Base-by-base conservation (phyloP, 1,284 basidiomycete genomes). In the Leccinum pachyderme region DNA sequence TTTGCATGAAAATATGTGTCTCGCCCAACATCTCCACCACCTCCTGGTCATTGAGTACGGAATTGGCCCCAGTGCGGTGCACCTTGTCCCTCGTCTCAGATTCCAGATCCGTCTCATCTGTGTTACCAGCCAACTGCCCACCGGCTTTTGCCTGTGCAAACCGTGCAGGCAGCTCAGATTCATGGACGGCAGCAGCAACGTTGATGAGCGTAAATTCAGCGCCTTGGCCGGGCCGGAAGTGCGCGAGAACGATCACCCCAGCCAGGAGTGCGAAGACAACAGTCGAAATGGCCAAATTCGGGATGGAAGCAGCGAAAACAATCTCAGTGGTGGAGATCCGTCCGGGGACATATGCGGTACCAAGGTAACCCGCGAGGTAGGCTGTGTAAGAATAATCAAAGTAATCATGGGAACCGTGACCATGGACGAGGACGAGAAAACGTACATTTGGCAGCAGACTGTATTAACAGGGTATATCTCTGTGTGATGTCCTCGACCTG, bases 261-360 rank as follows among this genome's bases (percentile, higher is more conserved):
- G 33, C 48, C 5, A 71, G 62, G 43, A 67, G 58, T 4, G 8
- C 56, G 28, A 70, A 67, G 13, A 65, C 35, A 1, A 51, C 55
- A 1, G 35, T 70, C 15, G 66, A 41, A 8, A 61, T 45, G 0
- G 56, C 59, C 54, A 68, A 59, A 58, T 69, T 67, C 0, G 66
- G 66, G 9, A 67, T 53, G 2, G 69, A 66, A 1, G 66, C 53
- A 5, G 60, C 59, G 31, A 68, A 70, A 27, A 68, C 46, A 28
- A 70, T 27, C n/a, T 65, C 52, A 2, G 58, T 49, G 5, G n/a
- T 25, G 0, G 69, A 65, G 24, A 70, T 35, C 4, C 69, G 66
- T 33, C 66, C 69, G 1, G 69, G 67, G 15, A 68, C 66, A n/a
- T 66, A 68, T 2, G 63, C 64, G 0, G 55, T 63, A 7, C 64